Evolutionary conservation across 1,284 basidiomycete species (phyloP), one percentile per base, ranked within the genome.

Genomic region (Vanrija sp.): DNA sequence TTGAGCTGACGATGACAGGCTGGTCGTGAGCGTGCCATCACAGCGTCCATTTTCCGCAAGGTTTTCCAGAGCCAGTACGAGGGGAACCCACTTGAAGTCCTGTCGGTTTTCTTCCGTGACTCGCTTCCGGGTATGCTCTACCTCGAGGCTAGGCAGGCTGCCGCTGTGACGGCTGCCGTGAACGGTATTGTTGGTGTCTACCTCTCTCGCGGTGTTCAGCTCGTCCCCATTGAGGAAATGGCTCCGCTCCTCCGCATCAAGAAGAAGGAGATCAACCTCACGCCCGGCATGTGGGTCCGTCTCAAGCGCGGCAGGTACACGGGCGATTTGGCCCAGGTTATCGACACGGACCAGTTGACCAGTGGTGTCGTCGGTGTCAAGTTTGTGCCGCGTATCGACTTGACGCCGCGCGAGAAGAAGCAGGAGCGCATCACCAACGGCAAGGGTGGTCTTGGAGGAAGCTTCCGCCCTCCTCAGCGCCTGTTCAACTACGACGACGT

Each of bases 181-280:
- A 83, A 85, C 54, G 95, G 94, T 34, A 86, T 98, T 43, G 90
- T 98, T 51, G 95, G 94, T 52, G 86, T 95, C 51, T 98, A 93
- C 76, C 82, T 85, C 38, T 65, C 66, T 63, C 86, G 87, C 51
- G 88, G 88, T 18, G 83, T 93, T 60, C 83, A 85, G 42, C 84
- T 98, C 40, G 92, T 98, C 1, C 94, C 94, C 8, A 94, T 98
- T 61, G 91, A 97, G 65, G 95, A 99, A 80, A 98, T 98, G 95
- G 91, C 94, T 6, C 92, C 91, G 61, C 80, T 98, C 34, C 82
- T 98, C 63, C 91, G 91, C 72, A 96, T 97, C 68, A 96, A 94
- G 80, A 94, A 95, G 78, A 89, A 93, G 69, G 90, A 93, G 63
- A 80, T 88, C 53, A 88, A 88, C 1, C 84, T 98, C 46, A 85